Conservation (phyloP, 2,329 filamentous ascomycete genomes). For the Aurifilum marmelostoma region DNA sequence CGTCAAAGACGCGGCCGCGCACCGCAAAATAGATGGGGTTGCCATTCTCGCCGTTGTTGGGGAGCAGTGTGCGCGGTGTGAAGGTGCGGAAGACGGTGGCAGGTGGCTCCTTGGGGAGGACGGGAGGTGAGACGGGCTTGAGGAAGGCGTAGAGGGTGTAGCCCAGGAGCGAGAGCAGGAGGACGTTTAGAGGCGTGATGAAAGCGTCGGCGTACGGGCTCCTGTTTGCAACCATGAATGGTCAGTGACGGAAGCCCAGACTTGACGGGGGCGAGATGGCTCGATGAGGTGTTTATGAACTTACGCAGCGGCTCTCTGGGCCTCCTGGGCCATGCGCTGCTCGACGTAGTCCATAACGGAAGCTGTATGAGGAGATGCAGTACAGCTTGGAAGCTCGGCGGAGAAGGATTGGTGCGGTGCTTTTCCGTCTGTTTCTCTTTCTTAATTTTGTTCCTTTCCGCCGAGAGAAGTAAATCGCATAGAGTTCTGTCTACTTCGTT, state of each 20-base stretch:
- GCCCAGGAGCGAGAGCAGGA: conserved; percentile 59
- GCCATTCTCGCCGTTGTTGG: conserved; percentile 77
- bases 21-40: conserved; percentile 88
- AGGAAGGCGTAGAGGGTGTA: conserved; percentile 63
- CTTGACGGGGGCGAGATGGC: no score
- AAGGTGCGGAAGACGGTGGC: conserved; percentile 69
- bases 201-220: conserved; percentile 44
- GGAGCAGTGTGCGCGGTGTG: conserved; percentile 79
- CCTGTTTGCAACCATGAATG: conserved; percentile 6
- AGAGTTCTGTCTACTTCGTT: not conserved
- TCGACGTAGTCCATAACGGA: conserved; percentile 60
- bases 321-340: conserved; percentile 58
- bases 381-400: not conserved
- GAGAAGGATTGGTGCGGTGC: not conserved
- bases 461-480: not conserved
- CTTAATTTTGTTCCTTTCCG: not conserved
- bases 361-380: no score
- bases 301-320: conserved; percentile 43
- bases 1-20: conserved; percentile 88
- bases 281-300: not conserved
- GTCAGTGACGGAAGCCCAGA: not conserved
- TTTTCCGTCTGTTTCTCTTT: not conserved
- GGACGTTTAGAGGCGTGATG: conserved; percentile 64
- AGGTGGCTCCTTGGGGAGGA: conserved; percentile 56
- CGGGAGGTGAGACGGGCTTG: conserved; percentile 50